phyloP scores from a whole-genome alignment of 495 filamentous ascomycete genomes.

The Penicillium alfredii region DNA sequence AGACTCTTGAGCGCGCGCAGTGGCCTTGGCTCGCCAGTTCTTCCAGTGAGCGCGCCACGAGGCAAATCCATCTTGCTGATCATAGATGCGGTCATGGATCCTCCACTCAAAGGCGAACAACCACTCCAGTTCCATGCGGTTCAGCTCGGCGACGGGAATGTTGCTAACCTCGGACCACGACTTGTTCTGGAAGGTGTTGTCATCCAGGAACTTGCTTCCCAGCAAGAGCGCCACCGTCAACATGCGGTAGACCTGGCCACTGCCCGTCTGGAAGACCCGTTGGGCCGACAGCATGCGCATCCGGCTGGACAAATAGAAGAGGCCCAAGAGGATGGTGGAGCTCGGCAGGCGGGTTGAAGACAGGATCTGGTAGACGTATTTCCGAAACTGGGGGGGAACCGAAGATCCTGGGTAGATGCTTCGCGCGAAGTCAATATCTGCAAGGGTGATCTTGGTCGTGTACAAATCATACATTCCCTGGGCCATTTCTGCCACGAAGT shows the following conservation, averaged over 20 bases:
- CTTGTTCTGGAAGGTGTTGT: slow-evolving; percentile 98
- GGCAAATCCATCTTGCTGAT: slow-evolving; percentile 70
- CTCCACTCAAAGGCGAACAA: slow-evolving; percentile 76
- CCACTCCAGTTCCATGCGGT: slow-evolving; percentile 89
- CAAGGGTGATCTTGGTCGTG: slow-evolving; percentile 53
- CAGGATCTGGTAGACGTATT: slow-evolving; percentile 91
- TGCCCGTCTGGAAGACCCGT: slow-evolving; percentile 51
- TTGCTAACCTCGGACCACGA: slow-evolving; percentile 98
- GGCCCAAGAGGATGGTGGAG: slow-evolving; percentile 87
- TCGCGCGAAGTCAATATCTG: slow-evolving; percentile 71
- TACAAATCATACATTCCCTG: slow-evolving; percentile 69
- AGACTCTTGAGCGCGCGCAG: slow-evolving; percentile 46
- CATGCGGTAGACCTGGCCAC: slow-evolving; percentile 82
- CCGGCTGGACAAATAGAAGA: slow-evolving; percentile 82
- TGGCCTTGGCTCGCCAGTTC: slow-evolving; percentile 62
- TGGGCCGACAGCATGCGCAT: slow-evolving; percentile 64
- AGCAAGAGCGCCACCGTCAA: slow-evolving; percentile 82
- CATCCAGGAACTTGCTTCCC: slow-evolving; percentile 96
- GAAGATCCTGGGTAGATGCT: slow-evolving; percentile 64
- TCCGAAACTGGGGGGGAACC: slow-evolving; percentile 76
- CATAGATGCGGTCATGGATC: slow-evolving; percentile 80
- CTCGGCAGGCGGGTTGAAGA: slow-evolving; percentile 92
- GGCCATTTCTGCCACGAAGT: slow-evolving; percentile 94
- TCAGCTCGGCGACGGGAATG: slow-evolving; percentile 81
- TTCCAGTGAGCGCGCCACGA: slow-evolving; percentile 84